phyloP scores from a whole-genome alignment of 2,329 filamentous ascomycete genomes.

The Ceratocystis albifundus region DNA sequence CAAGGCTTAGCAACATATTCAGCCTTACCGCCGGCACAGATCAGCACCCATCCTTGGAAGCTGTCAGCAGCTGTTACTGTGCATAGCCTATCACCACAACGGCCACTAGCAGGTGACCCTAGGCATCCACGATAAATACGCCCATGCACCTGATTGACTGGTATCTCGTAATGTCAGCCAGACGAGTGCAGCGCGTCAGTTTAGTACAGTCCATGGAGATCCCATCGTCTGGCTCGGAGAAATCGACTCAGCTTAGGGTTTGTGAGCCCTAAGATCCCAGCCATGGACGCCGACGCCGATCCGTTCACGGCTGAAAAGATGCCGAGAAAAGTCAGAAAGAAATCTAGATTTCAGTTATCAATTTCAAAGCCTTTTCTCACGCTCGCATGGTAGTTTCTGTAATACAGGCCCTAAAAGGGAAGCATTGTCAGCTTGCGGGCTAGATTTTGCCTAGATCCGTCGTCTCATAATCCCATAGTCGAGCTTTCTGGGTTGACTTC shows the following conservation, averaged over 20 bases:
- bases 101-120: background rate
- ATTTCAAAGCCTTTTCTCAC: background rate
- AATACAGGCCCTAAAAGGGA: background rate
- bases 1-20: too few relatives aligned
- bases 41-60: too few relatives aligned
- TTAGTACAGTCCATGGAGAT: background rate
- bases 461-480: background rate
- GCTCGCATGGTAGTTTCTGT: background rate
- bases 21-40: too few relatives aligned
- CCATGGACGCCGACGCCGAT: background rate
- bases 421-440: background rate
- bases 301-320: background rate
- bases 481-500: too few relatives aligned
- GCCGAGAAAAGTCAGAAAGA: background rate
- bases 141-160: background rate
- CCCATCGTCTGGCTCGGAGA: background rate
- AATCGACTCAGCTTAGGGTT: background rate
- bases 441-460: background rate
- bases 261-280: background rate
- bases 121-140: background rate
- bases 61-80: background rate
- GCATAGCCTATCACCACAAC: background rate
- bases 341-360: background rate
- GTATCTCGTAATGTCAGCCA: too few relatives aligned
- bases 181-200: background rate